phyloP scores from a whole-genome alignment of 2,329 filamentous ascomycete species.

The Claviceps spartinae region DNA sequence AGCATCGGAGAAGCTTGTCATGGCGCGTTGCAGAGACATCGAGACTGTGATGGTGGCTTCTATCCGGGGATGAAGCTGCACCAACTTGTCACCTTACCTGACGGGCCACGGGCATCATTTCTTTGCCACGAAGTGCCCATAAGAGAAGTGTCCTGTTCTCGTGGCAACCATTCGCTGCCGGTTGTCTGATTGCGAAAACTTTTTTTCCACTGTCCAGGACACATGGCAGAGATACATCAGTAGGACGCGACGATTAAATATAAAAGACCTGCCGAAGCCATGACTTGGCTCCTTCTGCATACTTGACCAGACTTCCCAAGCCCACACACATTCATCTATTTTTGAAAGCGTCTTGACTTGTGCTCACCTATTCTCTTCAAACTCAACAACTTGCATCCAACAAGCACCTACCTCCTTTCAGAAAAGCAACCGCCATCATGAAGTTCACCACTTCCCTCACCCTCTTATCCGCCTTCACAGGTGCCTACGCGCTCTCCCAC shows the following conservation, averaged over 20 bases:
- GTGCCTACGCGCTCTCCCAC: background rate
- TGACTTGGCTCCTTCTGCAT: background rate
- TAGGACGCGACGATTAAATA: background rate
- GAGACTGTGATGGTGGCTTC: background rate
- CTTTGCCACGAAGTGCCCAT: background rate
- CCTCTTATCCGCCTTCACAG: constrained; percentile 1
- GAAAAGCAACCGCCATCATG: background rate
- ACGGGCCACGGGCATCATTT: background rate
- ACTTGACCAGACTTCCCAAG: background rate
- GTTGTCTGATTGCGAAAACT: too few relatives aligned
- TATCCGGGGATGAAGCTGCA: background rate
- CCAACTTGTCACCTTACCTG: background rate
- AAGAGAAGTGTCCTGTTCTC: background rate
- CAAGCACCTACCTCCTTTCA: too few relatives aligned
- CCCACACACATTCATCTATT: background rate
- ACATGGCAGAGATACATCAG: background rate
- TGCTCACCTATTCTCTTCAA: background rate
- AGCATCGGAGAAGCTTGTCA: background rate
- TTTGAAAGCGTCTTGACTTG: too few relatives aligned
- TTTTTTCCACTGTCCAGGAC: background rate
- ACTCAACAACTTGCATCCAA: background rate
- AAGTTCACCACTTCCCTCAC: constrained; percentile 1
- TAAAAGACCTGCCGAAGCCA: background rate
- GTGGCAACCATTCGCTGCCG: background rate
- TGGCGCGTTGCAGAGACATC: background rate